Evolutionary conservation across 345 rosid genomes (phyloP).

Genomic region (Populus euphratica): DNA sequence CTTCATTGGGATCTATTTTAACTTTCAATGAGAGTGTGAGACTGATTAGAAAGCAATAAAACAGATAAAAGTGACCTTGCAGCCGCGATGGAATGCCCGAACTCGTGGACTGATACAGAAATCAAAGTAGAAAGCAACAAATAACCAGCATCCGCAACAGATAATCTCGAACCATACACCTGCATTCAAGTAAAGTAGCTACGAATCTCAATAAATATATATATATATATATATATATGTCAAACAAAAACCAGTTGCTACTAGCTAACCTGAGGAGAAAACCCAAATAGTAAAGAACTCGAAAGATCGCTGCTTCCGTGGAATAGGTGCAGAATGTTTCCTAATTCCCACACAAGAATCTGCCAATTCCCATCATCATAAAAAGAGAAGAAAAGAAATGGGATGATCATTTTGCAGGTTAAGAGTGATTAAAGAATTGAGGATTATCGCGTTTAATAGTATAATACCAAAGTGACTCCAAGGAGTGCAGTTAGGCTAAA

Average conservation of each 20-base stretch:
- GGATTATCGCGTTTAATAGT: not conserved
- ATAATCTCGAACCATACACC: conserved; percentile 40
- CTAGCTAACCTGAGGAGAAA: conserved; percentile 17
- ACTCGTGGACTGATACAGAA: conserved; percentile 74
- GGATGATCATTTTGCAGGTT: not conserved
- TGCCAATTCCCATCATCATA: not conserved
- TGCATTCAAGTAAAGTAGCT: conserved; percentile 4
- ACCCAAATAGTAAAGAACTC: conserved; percentile 20
- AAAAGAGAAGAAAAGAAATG: not conserved
- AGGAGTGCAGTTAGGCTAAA: conserved; percentile 56
- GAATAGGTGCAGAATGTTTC: conserved; percentile 6
- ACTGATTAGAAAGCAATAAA: not conserved
- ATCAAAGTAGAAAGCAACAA: conserved; percentile 55
- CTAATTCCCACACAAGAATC: conserved; percentile 37
- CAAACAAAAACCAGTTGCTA: not conserved
- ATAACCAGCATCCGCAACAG: conserved; percentile 46
- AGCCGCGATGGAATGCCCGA: conserved; percentile 89
- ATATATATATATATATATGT: too few species aligned
- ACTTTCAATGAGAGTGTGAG: not conserved
- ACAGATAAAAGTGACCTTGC: conserved; percentile 47
- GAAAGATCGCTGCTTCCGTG: conserved; percentile 1
- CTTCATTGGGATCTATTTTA: not conserved
- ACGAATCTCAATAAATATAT: not conserved
- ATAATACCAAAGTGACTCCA: conserved; percentile 37
- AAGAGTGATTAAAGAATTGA: not conserved